phyloP scores from a whole-genome alignment of 176 grass and related monocot genomes.

The Thalia dealbata region DNA sequence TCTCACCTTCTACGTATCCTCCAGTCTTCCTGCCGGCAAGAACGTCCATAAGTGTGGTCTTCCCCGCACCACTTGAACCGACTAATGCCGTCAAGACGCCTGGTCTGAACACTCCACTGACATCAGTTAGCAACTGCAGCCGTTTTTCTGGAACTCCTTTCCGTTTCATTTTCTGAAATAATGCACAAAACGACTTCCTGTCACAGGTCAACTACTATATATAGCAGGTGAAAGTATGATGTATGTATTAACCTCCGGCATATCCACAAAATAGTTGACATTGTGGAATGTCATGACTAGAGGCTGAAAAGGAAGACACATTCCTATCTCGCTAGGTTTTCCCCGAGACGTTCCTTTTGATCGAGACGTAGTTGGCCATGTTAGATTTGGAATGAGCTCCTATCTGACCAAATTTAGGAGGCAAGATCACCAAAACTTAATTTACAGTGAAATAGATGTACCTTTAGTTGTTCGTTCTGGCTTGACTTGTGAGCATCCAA shows the following conservation, averaged over 20 bases:
- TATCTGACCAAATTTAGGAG: neutral
- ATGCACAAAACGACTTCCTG: neutral
- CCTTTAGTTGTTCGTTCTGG: conserved; percentile 20
- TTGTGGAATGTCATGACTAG: conserved; percentile 55
- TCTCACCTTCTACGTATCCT: conserved; percentile 61
- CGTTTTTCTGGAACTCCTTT: conserved; percentile 39
- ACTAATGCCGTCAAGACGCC: conserved; percentile 62
- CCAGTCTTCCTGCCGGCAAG: conserved; percentile 68
- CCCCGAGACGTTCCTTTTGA: neutral
- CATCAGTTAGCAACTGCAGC: conserved; percentile 49
- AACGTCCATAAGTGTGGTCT: conserved; percentile 75
- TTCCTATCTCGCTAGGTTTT: conserved; percentile 30
- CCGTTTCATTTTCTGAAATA: conserved; percentile 39
- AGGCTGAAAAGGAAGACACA: conserved; percentile 65
- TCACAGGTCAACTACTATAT: neutral
- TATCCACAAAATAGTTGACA: conserved; percentile 57
- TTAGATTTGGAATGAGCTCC: neutral
- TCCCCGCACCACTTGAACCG: conserved; percentile 68
- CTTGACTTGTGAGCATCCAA: neutral
- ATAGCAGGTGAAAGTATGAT: conserved; percentile 3
- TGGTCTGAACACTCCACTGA: conserved; percentile 63
- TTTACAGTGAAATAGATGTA: too few species aligned
- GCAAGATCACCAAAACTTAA: neutral
- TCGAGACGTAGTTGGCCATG: neutral
- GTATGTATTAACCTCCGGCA: conserved; percentile 53